Evolutionary conservation across 179 eudicot species (phyloP).

Genomic region (Beta macrorhiza): DNA sequence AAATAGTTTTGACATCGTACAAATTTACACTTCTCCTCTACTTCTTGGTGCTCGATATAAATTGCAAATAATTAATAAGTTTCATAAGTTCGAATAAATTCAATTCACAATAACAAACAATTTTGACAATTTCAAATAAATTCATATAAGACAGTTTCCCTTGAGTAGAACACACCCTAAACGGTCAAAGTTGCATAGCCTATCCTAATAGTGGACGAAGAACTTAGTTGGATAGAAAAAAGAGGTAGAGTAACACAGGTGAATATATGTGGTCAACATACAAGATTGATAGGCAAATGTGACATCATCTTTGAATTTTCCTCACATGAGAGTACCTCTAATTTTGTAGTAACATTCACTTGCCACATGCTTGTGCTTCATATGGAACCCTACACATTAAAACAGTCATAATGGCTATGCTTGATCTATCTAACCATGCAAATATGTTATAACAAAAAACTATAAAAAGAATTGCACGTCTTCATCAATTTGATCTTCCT

Average conservation of each 20-base stretch:
- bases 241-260: not conserved
- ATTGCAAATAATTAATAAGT: not conserved
- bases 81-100: too few relatives aligned
- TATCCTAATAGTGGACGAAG: not conserved
- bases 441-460: too few relatives aligned
- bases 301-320: not conserved
- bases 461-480: not conserved
- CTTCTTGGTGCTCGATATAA: not conserved
- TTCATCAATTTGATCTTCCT: too few relatives aligned
- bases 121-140: not conserved
- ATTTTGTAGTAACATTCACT: too few relatives aligned
- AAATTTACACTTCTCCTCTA: not conserved
- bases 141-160: not conserved
- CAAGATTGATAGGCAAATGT: not conserved
- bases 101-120: too few relatives aligned
- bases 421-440: not conserved
- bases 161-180: not conserved
- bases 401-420: not conserved
- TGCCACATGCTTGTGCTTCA: not conserved
- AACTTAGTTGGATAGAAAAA: not conserved
- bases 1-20: not conserved
- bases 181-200: not conserved
- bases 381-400: slow-evolving; percentile 7
- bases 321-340: too few relatives aligned
- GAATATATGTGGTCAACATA: not conserved